Evolutionary conservation across 202 grass and related monocot genomes (phyloP).

Genomic region (Schoenoplectus tabernaemontani): DNA sequence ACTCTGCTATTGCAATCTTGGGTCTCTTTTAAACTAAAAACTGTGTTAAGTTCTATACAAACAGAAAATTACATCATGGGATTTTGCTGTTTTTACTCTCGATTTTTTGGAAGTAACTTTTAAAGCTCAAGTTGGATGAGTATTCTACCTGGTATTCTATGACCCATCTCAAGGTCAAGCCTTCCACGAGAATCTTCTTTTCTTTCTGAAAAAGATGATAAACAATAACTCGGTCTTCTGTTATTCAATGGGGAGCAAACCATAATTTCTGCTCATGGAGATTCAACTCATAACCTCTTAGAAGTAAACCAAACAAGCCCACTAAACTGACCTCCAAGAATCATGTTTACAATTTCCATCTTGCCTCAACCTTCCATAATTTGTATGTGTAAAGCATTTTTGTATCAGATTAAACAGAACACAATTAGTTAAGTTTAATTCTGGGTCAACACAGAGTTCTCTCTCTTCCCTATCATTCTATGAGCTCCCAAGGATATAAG

Average conservation of each 20-base stretch:
- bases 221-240: slow-evolving; percentile 11
- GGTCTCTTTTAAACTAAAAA: neutral
- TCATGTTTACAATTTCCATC: neutral
- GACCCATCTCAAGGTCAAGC: slow-evolving; percentile 33
- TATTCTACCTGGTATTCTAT: slow-evolving; percentile 33
- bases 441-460: neutral
- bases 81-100: neutral
- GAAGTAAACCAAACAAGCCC: neutral
- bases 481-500: neutral
- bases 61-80: neutral
- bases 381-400: neutral
- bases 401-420: neutral
- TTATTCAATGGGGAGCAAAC: neutral
- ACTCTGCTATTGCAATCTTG: neutral
- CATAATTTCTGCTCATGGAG: neutral
- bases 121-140: neutral
- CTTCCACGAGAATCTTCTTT: slow-evolving; percentile 35
- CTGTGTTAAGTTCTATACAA: neutral
- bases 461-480: neutral
- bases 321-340: neutral
- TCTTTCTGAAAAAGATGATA: slow-evolving; percentile 29
- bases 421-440: neutral
- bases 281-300: neutral
- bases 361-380: neutral
- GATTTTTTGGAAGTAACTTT: neutral